phyloP scores from a whole-genome alignment of 495 filamentous ascomycete species.

The Neurospora sp. region DNA sequence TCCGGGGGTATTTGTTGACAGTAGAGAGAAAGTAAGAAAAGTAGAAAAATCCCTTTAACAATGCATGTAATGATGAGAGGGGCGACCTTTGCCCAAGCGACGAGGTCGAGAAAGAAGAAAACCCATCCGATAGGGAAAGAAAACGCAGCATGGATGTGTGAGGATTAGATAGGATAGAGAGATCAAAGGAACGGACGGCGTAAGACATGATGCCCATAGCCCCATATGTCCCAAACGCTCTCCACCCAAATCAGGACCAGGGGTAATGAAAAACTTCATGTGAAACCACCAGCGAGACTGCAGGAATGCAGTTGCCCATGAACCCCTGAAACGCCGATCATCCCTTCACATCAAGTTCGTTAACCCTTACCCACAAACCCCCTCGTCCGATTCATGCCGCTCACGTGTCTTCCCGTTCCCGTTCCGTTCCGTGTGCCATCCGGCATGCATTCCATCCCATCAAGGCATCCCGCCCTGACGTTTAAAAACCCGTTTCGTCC shows the following conservation, averaged over 20 bases:
- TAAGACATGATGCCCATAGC: neutral
- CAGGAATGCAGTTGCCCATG: neutral
- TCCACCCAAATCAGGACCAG: neutral
- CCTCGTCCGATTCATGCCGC: neutral
- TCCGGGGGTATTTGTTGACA: neutral
- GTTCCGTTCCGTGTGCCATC: neutral
- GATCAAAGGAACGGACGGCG: neutral
- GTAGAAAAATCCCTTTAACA: neutral
- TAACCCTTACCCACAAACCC: neutral
- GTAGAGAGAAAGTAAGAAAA: neutral
- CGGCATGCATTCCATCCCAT: neutral
- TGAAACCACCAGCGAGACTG: neutral
- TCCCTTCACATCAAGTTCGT: neutral
- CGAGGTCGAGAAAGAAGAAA: neutral
- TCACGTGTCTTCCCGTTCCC: neutral
- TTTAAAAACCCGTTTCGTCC: constrained; percentile 46
- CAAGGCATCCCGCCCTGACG: constrained; percentile 1
- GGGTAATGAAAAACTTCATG: neutral
- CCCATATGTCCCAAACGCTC: neutral
- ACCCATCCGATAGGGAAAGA: neutral
- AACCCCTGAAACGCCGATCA: neutral
- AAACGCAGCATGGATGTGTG: neutral
- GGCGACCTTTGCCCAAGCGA: neutral
- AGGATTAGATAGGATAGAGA: neutral
- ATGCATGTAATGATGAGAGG: neutral